phyloP scores from a whole-genome alignment of 306 rosid species.

The Chamaecrista fasciculata region DNA sequence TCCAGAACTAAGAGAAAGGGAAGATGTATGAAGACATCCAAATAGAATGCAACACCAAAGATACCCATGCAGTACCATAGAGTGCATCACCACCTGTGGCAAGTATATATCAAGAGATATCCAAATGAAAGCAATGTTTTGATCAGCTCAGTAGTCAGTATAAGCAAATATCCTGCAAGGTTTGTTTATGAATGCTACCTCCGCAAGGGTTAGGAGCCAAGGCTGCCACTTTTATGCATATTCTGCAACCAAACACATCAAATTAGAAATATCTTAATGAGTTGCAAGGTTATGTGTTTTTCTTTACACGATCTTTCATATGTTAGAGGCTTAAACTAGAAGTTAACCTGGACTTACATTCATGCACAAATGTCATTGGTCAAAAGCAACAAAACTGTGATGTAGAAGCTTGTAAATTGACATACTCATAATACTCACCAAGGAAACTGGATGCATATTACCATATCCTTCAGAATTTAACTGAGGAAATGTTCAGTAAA shows the following conservation, averaged over 20 bases:
- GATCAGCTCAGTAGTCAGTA: constrained; percentile 25
- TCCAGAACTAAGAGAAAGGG: constrained; percentile 47
- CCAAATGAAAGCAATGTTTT: constrained; percentile 35
- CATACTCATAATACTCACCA: constrained; percentile 13
- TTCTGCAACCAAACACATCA: constrained; percentile 38
- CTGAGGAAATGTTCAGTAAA: not conserved
- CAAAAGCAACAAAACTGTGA: constrained; percentile 5
- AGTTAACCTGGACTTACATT: constrained; percentile 7
- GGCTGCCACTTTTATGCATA: constrained; percentile 31
- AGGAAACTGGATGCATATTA: constrained; percentile 8
- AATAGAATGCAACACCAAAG: constrained; percentile 60
- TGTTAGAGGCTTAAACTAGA: constrained; percentile 8
- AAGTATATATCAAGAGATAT: constrained; percentile 26
- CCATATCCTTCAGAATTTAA: constrained; percentile 26
- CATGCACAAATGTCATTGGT: not conserved
- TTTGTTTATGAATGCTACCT: constrained; percentile 33
- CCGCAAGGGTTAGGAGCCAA: constrained; percentile 8
- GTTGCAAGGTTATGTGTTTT: constrained; percentile 6
- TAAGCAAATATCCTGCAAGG: not conserved
- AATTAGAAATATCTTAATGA: not conserved
- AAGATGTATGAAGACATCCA: constrained; percentile 52
- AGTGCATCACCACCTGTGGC: constrained; percentile 63
- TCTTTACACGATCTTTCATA: constrained; percentile 1
- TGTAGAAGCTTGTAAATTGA: constrained; percentile 20
- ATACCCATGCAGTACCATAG: constrained; percentile 44